phyloP scores from a whole-genome alignment of 2,329 filamentous ascomycete species.

The Alternaria sp. region DNA sequence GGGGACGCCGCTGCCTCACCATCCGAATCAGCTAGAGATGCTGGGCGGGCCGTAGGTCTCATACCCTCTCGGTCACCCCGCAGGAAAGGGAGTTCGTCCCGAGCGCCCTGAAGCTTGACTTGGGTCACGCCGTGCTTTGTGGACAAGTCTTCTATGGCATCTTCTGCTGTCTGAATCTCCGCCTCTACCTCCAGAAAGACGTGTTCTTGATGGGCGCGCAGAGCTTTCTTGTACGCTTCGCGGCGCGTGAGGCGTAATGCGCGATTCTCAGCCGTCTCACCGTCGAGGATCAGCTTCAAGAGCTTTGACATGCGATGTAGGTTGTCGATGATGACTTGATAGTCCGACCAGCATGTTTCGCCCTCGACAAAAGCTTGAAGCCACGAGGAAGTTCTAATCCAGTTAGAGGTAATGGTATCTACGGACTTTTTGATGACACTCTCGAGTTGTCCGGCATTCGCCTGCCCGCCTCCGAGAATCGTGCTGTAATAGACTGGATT shows the following conservation, averaged over 20 bases:
- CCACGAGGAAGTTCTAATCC: not conserved
- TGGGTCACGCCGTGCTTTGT: not conserved
- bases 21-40: too few species aligned
- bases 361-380: not conserved
- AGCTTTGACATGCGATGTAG: not conserved
- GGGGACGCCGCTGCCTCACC: not conserved
- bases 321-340: not conserved
- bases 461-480: too few species aligned
- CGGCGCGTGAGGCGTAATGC: not conserved
- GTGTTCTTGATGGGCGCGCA: not conserved
- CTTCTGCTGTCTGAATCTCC: not conserved
- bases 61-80: not conserved
- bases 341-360: not conserved
- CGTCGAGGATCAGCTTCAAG: not conserved
- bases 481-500: too few species aligned
- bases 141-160: not conserved
- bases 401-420: not conserved
- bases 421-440: not conserved
- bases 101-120: not conserved
- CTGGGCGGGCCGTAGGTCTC: rapidly evolving
- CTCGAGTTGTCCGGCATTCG: not conserved
- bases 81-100: not conserved
- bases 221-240: not conserved
- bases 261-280: not conserved
- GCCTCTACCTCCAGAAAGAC: not conserved